These are phyloP conservation scores for Onygenales sp. DNA, from an alignment of 2,329 filamentous ascomycete species.

Conservation along the genomic window DNA sequence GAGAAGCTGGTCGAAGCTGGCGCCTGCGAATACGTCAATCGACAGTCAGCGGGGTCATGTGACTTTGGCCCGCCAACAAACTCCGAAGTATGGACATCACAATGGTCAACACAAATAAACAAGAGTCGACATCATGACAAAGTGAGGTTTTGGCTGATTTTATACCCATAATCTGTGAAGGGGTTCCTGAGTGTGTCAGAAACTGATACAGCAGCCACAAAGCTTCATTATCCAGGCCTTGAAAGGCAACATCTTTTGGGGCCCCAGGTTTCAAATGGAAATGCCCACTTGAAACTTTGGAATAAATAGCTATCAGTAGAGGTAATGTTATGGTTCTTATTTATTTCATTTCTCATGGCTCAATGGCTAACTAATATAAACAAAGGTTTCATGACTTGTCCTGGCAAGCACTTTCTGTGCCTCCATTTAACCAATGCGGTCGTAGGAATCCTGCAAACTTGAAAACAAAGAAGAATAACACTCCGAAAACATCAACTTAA, in stretches of 20 bases:
- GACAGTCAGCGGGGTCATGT: too few species aligned
- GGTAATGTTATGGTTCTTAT: background rate
- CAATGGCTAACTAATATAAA: background rate
- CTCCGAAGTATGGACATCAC: too few species aligned
- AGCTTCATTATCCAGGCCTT: too few species aligned
- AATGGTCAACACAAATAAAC: background rate
- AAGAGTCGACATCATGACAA: too few species aligned
- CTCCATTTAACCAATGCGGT: background rate
- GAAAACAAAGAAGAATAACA: background rate
- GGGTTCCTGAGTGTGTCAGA: too few species aligned
- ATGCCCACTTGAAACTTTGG: too few species aligned
- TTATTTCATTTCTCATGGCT: background rate
- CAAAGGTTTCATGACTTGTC: background rate
- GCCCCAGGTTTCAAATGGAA: too few species aligned
- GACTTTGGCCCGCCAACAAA: too few species aligned
- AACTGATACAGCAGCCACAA: too few species aligned
- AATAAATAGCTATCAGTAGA: background rate
- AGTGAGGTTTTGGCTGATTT: too few species aligned
- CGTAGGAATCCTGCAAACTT: background rate
- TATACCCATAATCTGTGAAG: too few species aligned
- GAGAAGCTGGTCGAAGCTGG: background rate
- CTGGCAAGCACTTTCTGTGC: background rate
- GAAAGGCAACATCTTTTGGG: too few species aligned
- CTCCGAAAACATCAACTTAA: constrained; percentile 26
- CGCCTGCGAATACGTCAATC: background rate